Evolutionary conservation across 305 asterid species (phyloP).

Genomic region (Fraxinus sp.): DNA sequence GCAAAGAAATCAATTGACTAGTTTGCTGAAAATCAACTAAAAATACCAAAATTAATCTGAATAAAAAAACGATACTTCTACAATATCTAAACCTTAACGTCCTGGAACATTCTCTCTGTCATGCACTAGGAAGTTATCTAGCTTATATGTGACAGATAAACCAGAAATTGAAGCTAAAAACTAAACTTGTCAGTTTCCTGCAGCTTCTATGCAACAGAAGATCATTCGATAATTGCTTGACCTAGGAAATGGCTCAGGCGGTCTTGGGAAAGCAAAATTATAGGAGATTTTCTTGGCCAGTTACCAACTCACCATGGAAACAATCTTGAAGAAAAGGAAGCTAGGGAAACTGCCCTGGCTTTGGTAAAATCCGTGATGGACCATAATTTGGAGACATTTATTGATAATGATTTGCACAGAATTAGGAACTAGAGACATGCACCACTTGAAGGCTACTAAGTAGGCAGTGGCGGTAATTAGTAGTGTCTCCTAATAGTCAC

Average conservation of each 20-base stretch:
- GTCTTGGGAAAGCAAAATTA: not conserved
- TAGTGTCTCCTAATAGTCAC: not conserved
- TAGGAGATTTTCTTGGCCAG: not conserved
- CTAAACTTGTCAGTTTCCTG: not conserved
- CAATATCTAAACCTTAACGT: not conserved
- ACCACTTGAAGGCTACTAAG: not conserved
- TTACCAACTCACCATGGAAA: not conserved
- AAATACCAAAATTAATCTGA: not conserved
- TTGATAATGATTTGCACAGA: not conserved
- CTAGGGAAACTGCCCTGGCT: not conserved
- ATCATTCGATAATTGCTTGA: not conserved
- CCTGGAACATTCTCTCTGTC: not conserved
- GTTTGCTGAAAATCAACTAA: not conserved
- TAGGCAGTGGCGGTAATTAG: not conserved
- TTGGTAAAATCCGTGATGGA: not conserved
- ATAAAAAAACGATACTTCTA: not conserved
- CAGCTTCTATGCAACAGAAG: not conserved
- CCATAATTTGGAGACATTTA: not conserved
- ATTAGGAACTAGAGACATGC: not conserved
- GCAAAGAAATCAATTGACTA: not conserved
- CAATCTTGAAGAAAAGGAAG: not conserved
- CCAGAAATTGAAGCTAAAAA: not conserved
- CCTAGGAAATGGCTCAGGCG: not conserved
- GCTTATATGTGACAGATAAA: not conserved
- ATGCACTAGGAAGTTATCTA: not conserved